phyloP scores from a whole-genome alignment of 2,329 filamentous ascomycete species.

The Ophioceras dolichostomum region DNA sequence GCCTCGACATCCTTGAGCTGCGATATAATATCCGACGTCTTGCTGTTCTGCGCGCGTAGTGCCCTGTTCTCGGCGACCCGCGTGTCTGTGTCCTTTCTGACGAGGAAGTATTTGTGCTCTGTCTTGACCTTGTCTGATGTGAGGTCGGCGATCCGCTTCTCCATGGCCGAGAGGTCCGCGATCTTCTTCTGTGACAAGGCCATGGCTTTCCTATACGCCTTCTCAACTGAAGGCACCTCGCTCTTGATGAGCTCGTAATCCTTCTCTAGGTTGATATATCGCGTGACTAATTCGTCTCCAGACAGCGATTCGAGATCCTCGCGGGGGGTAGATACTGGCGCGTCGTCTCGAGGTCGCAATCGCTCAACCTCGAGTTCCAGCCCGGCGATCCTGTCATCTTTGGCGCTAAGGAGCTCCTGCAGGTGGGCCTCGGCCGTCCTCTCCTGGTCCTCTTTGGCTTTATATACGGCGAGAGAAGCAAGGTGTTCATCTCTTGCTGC shows the following conservation, averaged over 20 bases:
- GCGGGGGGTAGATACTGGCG: slow-evolving; percentile 28
- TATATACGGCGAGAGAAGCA: slow-evolving; percentile 70
- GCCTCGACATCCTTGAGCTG: slow-evolving; percentile 86
- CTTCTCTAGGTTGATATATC: slow-evolving; percentile 62
- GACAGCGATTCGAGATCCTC: slow-evolving; percentile 46
- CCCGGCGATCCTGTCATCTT: slow-evolving; percentile 67
- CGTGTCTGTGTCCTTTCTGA: slow-evolving; percentile 86
- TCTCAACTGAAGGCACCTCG: slow-evolving; percentile 81
- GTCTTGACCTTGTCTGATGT: slow-evolving; percentile 89
- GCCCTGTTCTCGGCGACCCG: slow-evolving; percentile 69
- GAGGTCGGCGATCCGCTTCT: slow-evolving; percentile 65
- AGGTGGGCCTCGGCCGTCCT: slow-evolving; percentile 57
- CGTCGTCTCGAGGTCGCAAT: slow-evolving; percentile 38
- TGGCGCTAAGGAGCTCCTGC: slow-evolving; percentile 67
- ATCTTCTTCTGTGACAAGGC: slow-evolving; percentile 78
- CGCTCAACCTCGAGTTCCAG: slow-evolving; percentile 76
- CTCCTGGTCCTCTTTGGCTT: slow-evolving; percentile 67
- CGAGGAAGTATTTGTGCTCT: slow-evolving; percentile 95
- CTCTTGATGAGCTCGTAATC: slow-evolving; percentile 77
- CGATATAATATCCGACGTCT: slow-evolving; percentile 86
- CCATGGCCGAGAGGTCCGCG: slow-evolving; percentile 59
- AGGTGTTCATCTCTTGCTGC: slow-evolving; percentile 74
- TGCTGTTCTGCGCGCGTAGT: slow-evolving; percentile 70
- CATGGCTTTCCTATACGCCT: slow-evolving; percentile 82
- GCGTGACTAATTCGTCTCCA: slow-evolving; percentile 59